Evolutionary conservation across 225 moss, liverwort and hornwort species (phyloP), one percentile per base, ranked within the genome.

Genomic region (Marchantia polymorpha): DNA sequence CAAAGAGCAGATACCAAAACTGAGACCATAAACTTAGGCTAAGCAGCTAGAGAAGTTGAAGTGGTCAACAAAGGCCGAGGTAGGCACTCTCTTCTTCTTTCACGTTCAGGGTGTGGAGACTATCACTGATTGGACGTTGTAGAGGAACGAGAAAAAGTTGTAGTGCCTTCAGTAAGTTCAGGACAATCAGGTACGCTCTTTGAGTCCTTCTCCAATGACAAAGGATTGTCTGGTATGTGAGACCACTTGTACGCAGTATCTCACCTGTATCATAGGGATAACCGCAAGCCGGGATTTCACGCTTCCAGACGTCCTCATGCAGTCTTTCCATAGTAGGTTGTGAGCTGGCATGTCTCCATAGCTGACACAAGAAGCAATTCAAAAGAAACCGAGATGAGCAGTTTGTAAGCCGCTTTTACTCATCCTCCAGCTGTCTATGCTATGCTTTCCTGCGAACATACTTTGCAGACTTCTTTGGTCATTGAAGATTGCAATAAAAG

Each of bases 291-390:
- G 89, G 71, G 93, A 88, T 77, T 85, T 93, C 74, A 97, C 94
- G 70, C 81, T 86, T 83, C 82, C 83, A 30, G 94, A 93, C 49
- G 96, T 83, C 82, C 85, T 90, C 82, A 92, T 63, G 81, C 96
- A 97, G 80, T 97, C 94, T 70, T 86, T 84, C 89, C 94, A 89
- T 79, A 97, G 83, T 64, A 97, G 83, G 82, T 97, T 94, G 82
- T 97, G 96, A 69, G 96, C 94, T 75, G 96, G 96, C 87, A 97
- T 97, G 82, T 93, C 93, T 79, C 96, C 96, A 84, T 97, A 94
- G 71, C 94, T 96, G 89, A 77, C 78, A 83, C 14, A 47, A 53
- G 30, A 25, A 59, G 25, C 58, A 59, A 82, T 30, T 30, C 72
- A 77, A 52, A 54, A 54, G 27, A 56, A 56, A 56, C 9, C 9